Evolutionary conservation across 1,139 yeast species (phyloP).

Genomic region (Lodderomyces theae): DNA sequence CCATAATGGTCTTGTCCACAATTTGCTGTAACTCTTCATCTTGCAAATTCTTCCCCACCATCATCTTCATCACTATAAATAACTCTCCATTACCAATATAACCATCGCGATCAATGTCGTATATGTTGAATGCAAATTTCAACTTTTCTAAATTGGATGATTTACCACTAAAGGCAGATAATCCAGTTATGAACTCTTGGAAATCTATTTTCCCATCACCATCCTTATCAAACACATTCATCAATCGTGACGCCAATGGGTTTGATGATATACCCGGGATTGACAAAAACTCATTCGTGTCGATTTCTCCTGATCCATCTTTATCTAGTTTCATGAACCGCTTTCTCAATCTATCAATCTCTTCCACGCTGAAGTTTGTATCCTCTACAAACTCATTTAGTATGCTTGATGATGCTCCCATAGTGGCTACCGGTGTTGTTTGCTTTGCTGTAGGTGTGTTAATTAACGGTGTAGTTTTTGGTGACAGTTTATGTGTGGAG

Average conservation of each 20-base stretch:
- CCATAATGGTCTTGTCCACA: conserved; percentile 94
- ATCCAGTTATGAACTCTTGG: conserved; percentile 88
- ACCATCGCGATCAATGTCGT: conserved; percentile 96
- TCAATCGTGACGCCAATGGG: conserved; percentile 84
- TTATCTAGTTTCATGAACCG: conserved; percentile 94
- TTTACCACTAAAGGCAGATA: conserved; percentile 89
- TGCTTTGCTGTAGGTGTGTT: too few relatives aligned
- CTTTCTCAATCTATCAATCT: conserved; percentile 85
- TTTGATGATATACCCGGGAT: conserved; percentile 92
- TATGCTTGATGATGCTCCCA: conserved; percentile 67
- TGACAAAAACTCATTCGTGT: conserved; percentile 81
- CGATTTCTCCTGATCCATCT: conserved; percentile 91
- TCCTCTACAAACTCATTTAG: conserved; percentile 71
- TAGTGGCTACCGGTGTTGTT: conserved; percentile 17
- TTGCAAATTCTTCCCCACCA: conserved; percentile 91
- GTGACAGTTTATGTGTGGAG: too few relatives aligned
- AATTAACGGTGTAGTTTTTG: too few relatives aligned
- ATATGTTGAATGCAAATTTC: conserved; percentile 86
- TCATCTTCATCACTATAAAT: conserved; percentile 87
- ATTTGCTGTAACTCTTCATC: conserved; percentile 91
- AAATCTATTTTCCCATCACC: conserved; percentile 93
- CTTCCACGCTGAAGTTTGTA: conserved; percentile 84
- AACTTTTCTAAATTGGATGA: conserved; percentile 82
- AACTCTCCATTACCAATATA: conserved; percentile 93
- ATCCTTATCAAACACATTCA: conserved; percentile 93